Evolutionary conservation across 176 grass and related monocot species (phyloP), one percentile per base, ranked within the genome.

Genomic region (Triticum turgidum): DNA sequence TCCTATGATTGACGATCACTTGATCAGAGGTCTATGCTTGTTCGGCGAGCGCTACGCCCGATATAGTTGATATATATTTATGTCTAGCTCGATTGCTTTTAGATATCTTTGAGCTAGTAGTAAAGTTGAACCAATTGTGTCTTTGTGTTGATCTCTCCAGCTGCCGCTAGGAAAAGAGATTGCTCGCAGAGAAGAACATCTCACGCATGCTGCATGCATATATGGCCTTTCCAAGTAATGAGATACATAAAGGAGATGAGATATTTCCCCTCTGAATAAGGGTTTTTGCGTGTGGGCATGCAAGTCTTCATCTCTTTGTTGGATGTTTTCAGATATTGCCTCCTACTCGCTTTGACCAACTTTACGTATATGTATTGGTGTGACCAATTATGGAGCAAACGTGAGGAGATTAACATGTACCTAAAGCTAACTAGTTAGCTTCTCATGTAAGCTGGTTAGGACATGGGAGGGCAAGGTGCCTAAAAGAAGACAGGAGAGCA

Each of bases 1-100:
- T 87, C 76, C 37, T 80, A 14, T 58, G 73, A 66, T 79, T 75
- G 34, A 44, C 33, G 64, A 71, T 77, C 68, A 56, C 61, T 47
- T 29, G 41, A 66, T 82, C 62, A 77, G 38, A 86, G 66, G 68
- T 80, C 82, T 72, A 89, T 54, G 51, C 6, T 51, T 80, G 87
- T 85, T 85, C 17, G 67, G 58, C 75, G 17, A 74, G 76, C 41
- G 39, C 82, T 74, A 83, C 20, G 35, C 18, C 6, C 6, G 34
- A 72, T 78, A 24, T 67, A 15, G 12, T 25, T 70, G 24, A 38
- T 61, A 83, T 64, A 72, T 73, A 15, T 70, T 83, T 88, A 37
- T 83, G 65, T 42, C 17, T 56, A 89, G 54, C 37, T 71, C 8
- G 2, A 24, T 80, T 39, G 52, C 75, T 84, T 83, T 83, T 47